Base-by-base conservation (phyloP, 805 yeast species). In the Nakazawaea pomicola region DNA sequence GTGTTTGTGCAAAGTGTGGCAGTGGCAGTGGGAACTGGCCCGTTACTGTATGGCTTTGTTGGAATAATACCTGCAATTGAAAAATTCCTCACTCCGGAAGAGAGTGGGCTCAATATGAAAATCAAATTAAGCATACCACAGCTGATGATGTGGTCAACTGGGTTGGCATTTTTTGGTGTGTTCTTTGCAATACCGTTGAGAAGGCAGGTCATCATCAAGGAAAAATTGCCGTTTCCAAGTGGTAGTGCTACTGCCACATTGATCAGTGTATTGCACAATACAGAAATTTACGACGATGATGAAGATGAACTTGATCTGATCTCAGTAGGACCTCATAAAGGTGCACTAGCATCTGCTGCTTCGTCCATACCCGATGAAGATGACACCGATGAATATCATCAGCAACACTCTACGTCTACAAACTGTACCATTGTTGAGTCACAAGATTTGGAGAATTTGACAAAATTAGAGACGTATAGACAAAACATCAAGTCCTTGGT, bases 11-110 rank as follows among this genome's bases (percentile, higher is more conserved):
- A 88, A 57, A 86, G 96, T 58, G 78, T 91, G 23, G 88, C 98
- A 0, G 97, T 93, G 4, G 97, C 98, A 0, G 95, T 87, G 1
- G 99, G 99, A 1, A 93, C 99, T 0, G 98, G 98, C 0, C 99
- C 99, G 0, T 67, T 91, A 47, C 95, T 96, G 0, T 91, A 84
- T 61, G 98, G 98, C 0, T 76, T 91, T 48, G 95, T 91, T 16
- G 99, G 99, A 1, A 90, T 95, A 4, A 74, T 93, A 1, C 99
- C 99, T 0, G 98, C 99, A 1, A 82, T 91, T 40, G 98, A 91
- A 55, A 87, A 89, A 62, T 82, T 91, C 49, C 62, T 91, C 46
- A 80, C 87, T 1, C 63, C 69, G 0, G 88, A 80, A 28, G 99
- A 91, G 58, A 76, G 83, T 28, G 96, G 95, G 2, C 63, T 74